Percentiles rank a stretch among this genome's conserved stretches.
Evolutionary conservation across 768 basidiomycete species (phyloP).

Genomic region (Calocera cornea): DNA sequence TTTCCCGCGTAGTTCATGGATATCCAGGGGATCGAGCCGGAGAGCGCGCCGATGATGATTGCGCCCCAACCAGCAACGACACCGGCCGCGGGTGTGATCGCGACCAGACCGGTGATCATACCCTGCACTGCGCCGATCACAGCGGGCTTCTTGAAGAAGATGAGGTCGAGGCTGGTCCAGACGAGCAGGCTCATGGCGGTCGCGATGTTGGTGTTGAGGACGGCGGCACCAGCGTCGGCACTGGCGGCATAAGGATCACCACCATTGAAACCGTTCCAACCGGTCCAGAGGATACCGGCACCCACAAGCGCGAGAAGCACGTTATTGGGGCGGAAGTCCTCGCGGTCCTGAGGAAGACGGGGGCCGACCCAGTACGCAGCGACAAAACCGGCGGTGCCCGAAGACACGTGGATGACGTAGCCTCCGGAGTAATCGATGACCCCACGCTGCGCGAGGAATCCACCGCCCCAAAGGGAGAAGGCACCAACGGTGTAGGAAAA

Average conservation of each 20-base stretch:
- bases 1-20: conserved; percentile 6
- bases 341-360: conserved; percentile 4
- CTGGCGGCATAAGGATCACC: conserved; percentile 9
- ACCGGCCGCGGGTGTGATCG: conserved; percentile 10
- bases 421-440: conserved; percentile 11
- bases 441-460: conserved; percentile 5
- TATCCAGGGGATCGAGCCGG: conserved; percentile 9
- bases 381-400: conserved; percentile 8
- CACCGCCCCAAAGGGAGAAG: conserved; percentile 10
- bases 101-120: conserved; percentile 11
- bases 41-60: conserved; percentile 8
- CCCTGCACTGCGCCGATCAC: conserved; percentile 12
- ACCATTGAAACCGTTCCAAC: conserved; percentile 3
- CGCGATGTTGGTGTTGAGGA: conserved; percentile 12
- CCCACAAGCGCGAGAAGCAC: conserved; percentile 6
- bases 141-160: conserved; percentile 12
- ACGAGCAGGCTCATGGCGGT: conserved; percentile 9
- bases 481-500: conserved; percentile 10
- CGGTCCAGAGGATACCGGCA: conserved; percentile 8
- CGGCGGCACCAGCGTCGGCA: conserved; percentile 10
- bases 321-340: conserved; percentile 7
- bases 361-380: conserved; percentile 5
- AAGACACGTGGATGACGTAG: conserved; percentile 6
- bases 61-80: conserved; percentile 12
- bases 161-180: conserved; percentile 11